Conservation (phyloP, 148 eudicot species). For the Simmondsia chinensis region DNA sequence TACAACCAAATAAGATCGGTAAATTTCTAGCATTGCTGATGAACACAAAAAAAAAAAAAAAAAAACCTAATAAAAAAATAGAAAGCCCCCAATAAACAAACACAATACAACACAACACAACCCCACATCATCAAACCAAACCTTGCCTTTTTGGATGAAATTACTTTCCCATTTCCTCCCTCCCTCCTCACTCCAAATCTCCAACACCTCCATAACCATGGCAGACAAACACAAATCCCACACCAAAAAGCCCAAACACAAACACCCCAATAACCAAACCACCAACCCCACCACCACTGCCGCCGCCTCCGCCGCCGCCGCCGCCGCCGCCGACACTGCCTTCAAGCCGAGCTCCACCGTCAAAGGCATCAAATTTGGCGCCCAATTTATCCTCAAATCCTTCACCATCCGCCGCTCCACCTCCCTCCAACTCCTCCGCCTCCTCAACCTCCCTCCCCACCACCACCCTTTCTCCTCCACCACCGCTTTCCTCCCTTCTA, state of each 20-base stretch:
- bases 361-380: constrained; percentile 83
- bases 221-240: constrained; percentile 28
- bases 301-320: constrained; percentile 28
- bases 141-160: constrained; percentile 3
- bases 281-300: constrained; percentile 32
- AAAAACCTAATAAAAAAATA: not conserved
- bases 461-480: constrained; percentile 39
- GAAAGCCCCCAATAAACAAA: too few relatives aligned
- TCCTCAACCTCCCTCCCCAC: constrained; percentile 32
- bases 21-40: too few relatives aligned
- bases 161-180: not conserved
- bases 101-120: too few relatives aligned
- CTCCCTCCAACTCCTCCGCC: constrained; percentile 50
- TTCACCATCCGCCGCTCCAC: constrained; percentile 80
- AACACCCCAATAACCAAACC: constrained; percentile 46
- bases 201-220: constrained; percentile 14
- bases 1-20: too few relatives aligned
- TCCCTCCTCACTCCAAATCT: not conserved
- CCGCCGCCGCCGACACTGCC: constrained; percentile 36
- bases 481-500: constrained; percentile 66
- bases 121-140: not conserved
- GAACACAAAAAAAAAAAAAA: too few relatives aligned
- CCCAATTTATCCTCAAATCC: constrained; percentile 83
- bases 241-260: constrained; percentile 67
- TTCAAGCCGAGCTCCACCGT: constrained; percentile 70